phyloP scores from a whole-genome alignment of 192 early-diverging fungal species.

The Coemansia sp. region DNA sequence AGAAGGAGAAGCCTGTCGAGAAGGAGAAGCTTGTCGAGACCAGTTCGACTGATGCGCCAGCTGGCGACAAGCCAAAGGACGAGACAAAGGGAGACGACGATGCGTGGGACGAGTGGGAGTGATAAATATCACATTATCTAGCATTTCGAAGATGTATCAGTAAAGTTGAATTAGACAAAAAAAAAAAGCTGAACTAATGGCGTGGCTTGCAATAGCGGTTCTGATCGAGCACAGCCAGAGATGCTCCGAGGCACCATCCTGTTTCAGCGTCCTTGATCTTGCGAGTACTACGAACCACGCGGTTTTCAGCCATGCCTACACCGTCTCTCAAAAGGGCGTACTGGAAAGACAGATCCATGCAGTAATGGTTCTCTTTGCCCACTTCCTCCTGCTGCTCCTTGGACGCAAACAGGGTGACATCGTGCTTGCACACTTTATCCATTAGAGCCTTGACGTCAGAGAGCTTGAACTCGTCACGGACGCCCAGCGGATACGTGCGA shows the following conservation, averaged over 20 bases:
- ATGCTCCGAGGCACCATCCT: slow-evolving; percentile 95
- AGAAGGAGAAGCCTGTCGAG: not conserved
- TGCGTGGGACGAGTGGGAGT: slow-evolving; percentile 55
- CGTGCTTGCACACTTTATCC: slow-evolving; percentile 66
- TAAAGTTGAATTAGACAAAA: not conserved
- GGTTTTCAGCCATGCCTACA: slow-evolving; percentile 73
- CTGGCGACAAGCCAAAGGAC: slow-evolving; percentile 8
- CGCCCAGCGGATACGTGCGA: slow-evolving; percentile 70
- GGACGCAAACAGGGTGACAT: slow-evolving; percentile 56
- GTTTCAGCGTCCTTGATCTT: slow-evolving; percentile 93
- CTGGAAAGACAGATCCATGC: slow-evolving; percentile 89
- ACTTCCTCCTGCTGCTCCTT: slow-evolving; percentile 58
- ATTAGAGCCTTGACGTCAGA: slow-evolving; percentile 67
- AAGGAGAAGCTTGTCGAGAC: not conserved
- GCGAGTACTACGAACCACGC: slow-evolving; percentile 78
- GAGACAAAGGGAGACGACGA: slow-evolving; percentile 29
- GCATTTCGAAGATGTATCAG: not conserved
- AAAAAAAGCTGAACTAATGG: not conserved
- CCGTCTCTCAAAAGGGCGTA: slow-evolving; percentile 82
- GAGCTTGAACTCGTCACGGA: slow-evolving; percentile 72
- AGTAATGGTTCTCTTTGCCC: slow-evolving; percentile 67
- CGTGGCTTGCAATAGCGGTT: slow-evolving; percentile 33
- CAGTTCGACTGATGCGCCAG: not conserved
- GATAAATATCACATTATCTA: not conserved
- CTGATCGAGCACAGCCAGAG: slow-evolving; percentile 79